Percentiles rank a stretch among this genome's conserved stretches.
Conservation (phyloP, 495 filamentous ascomycete genomes). For the Apodospora peruviana region DNA sequence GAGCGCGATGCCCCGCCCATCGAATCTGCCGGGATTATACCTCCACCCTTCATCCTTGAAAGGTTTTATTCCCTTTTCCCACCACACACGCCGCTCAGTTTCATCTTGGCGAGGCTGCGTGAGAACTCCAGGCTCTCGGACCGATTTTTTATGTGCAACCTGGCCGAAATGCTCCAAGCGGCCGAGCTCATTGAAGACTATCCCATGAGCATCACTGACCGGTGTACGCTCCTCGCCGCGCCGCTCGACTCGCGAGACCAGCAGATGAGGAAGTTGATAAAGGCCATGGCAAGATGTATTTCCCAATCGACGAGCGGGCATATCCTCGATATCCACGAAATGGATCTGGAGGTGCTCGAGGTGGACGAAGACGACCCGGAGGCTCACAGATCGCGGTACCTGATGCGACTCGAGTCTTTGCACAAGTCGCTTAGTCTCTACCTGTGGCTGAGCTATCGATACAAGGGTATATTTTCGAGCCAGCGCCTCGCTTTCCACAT, state of each 20-base stretch:
- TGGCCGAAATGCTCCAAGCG: conserved; percentile 52
- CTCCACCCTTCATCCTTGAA: conserved; percentile 58
- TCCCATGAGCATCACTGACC: conserved; percentile 60
- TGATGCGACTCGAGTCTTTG: conserved; percentile 63
- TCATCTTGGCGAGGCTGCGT: conserved; percentile 65
- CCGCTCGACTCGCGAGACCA: conserved; percentile 46
- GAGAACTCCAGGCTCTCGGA: conserved; percentile 55
- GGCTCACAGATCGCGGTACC: conserved; percentile 42
- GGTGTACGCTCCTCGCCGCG: conserved; percentile 67
- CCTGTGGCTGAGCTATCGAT: conserved; percentile 74
- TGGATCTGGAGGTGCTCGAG: conserved; percentile 67
- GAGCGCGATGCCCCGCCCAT: conserved; percentile 57
- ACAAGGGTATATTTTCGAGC: conserved; percentile 72
- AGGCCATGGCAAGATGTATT: conserved; percentile 61
- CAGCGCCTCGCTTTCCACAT: conserved; percentile 72
- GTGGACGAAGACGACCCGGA: conserved; percentile 25
- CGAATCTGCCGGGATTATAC: conserved; percentile 66
- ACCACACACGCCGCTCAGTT: conserved; percentile 66
- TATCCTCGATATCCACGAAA: conserved; percentile 55
- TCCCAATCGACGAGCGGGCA: conserved; percentile 57
- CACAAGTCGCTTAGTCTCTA: conserved; percentile 82
- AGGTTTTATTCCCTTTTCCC: conserved; percentile 76
- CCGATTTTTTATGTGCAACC: conserved; percentile 67
- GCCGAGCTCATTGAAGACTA: conserved; percentile 66
- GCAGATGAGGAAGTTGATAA: conserved; percentile 35